These are phyloP conservation scores for Irpex sp. DNA, from an alignment of 1,284 basidiomycete genomes.

Conservation along the genomic window DNA sequence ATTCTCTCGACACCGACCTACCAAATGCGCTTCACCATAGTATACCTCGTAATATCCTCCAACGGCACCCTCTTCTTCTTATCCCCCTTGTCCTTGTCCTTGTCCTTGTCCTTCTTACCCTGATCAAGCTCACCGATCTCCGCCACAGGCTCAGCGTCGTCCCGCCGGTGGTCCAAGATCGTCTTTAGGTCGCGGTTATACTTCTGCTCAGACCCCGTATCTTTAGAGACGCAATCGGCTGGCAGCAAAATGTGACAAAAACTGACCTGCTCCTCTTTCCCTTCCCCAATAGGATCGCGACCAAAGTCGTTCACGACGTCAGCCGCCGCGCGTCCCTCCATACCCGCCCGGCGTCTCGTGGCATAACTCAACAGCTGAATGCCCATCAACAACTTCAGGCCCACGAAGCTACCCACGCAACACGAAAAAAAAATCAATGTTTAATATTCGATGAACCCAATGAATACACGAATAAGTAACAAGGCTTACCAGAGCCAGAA, in stretches of 20 bases:
- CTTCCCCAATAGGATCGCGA: conserved; percentile 82
- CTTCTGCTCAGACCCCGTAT: too few species aligned
- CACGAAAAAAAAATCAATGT: too few species aligned
- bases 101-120: conserved; percentile 11
- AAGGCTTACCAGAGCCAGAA: conserved; percentile 83
- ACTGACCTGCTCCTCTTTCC: conserved; percentile 78
- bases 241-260: too few species aligned
- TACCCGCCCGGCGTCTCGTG: conserved; percentile 62
- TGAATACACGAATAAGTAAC: too few species aligned
- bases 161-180: conserved; percentile 60
- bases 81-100: conserved; percentile 29
- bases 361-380: conserved; percentile 85
- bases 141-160: conserved; percentile 61
- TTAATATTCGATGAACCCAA: too few species aligned
- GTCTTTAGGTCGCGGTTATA: conserved; percentile 79
- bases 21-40: conserved; percentile 94
- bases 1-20: conserved; percentile 24
- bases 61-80: conserved; percentile 63
- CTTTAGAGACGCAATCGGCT: too few species aligned
- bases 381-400: conserved; percentile 85
- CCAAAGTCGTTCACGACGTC: conserved; percentile 81
- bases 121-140: conserved; percentile 64
- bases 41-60: conserved; percentile 86
- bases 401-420: conserved; percentile 52
- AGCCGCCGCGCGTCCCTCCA: conserved; percentile 69